Evolutionary conservation across 1,139 yeast genomes (phyloP).

Genomic region (Candida tunisiensis): DNA sequence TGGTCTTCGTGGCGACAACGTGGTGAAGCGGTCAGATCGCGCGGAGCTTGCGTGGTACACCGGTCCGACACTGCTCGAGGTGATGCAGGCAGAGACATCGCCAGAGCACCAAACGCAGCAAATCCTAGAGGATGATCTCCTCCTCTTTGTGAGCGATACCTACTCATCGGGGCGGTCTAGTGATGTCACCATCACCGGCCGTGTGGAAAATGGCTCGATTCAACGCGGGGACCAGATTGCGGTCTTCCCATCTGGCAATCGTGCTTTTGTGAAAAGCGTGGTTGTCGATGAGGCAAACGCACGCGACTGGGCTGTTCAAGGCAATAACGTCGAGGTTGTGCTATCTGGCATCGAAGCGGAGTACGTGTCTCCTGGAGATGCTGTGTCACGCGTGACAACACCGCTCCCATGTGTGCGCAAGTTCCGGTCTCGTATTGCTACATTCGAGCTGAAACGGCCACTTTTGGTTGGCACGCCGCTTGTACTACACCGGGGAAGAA

Average conservation of each 20-base stretch:
- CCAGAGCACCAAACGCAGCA: conserved; percentile 9
- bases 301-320: conserved; percentile 37
- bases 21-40: conserved; percentile 26
- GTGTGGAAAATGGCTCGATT: conserved; percentile 57
- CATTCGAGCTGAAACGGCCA: conserved; percentile 62
- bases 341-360: conserved; percentile 35
- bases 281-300: conserved; percentile 12
- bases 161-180: conserved; percentile 15
- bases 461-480: conserved; percentile 71
- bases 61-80: conserved; percentile 44
- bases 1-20: conserved; percentile 74
- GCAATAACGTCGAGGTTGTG: conserved; percentile 50
- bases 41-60: conserved; percentile 45
- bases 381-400: conserved; percentile 36
- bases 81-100: conserved; percentile 8
- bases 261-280: conserved; percentile 29
- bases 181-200: conserved; percentile 41
- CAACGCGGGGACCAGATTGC: conserved; percentile 61
- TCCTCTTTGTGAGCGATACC: conserved; percentile 26
- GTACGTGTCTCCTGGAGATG: conserved; percentile 56
- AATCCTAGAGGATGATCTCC: conserved; percentile 9
- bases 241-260: conserved; percentile 33
- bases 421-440: conserved; percentile 36
- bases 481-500: conserved; percentile 66
- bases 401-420: conserved; percentile 30